Evolutionary conservation across 2,329 filamentous ascomycete genomes (phyloP).

Genomic region (Monosporascus sp.): DNA sequence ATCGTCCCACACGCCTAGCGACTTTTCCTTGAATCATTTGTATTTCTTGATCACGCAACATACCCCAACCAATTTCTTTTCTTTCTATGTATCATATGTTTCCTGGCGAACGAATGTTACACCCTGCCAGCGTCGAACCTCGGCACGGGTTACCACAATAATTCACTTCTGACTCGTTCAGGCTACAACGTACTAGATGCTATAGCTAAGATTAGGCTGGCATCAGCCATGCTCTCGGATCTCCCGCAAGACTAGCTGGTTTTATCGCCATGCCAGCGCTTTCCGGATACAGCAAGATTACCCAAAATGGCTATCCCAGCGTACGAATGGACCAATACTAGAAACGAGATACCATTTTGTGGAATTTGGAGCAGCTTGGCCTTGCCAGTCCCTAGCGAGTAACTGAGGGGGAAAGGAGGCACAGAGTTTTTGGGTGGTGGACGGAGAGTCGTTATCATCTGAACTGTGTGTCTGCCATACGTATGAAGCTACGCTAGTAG

Average conservation of each 20-base stretch:
- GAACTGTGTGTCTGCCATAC: no score
- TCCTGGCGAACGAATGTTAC: neutral
- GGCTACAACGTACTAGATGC: neutral
- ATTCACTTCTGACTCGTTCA: neutral
- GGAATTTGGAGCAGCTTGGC: no score
- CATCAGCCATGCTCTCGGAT: neutral
- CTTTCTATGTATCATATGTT: neutral
- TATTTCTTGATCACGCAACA: neutral
- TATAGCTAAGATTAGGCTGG: neutral
- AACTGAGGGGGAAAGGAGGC: no score
- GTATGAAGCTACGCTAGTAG: no score
- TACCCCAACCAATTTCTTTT: neutral
- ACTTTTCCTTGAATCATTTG: neutral
- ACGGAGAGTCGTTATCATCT: no score
- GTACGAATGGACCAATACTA: neutral
- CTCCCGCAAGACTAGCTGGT: neutral
- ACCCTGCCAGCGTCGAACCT: neutral
- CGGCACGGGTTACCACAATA: neutral
- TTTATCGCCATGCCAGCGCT: neutral
- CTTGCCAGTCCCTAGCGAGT: no score
- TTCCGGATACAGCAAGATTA: neutral
- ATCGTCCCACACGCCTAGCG: neutral
- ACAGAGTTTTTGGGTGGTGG: no score
- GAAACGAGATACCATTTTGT: no score
- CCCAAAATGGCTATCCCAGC: neutral